These are phyloP conservation scores for Botrytis medusae DNA, from an alignment of 2,329 filamentous ascomycete species.

Conservation along the genomic window DNA sequence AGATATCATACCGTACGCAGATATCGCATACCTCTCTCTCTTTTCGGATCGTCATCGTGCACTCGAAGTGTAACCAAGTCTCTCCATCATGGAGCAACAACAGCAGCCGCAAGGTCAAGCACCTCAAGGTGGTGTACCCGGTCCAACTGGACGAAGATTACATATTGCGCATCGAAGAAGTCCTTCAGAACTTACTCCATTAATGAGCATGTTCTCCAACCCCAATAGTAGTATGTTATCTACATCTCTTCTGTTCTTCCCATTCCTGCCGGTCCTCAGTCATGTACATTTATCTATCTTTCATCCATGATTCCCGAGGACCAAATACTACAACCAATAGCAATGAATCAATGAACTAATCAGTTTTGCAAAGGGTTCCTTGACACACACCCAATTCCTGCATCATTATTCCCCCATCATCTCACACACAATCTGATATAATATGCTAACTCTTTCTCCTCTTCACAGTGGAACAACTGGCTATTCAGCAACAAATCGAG, in stretches of 20 bases:
- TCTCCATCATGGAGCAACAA: slow-evolving; percentile 48
- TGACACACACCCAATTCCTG: slow-evolving; percentile 23
- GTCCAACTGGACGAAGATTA: slow-evolving; percentile 82
- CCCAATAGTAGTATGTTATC: slow-evolving; percentile 61
- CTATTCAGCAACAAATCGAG: slow-evolving; percentile 97
- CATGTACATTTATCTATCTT: slow-evolving; percentile 29
- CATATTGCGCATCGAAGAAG: slow-evolving; percentile 97
- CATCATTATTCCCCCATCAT: not conserved
- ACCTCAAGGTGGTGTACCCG: slow-evolving; percentile 58
- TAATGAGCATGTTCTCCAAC: slow-evolving; percentile 82
- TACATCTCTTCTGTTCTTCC: slow-evolving; percentile 20
- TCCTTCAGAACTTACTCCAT: slow-evolving; percentile 92
- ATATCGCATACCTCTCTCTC: not conserved
- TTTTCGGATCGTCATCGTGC: slow-evolving; percentile 39
- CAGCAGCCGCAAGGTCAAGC: slow-evolving; percentile 16
- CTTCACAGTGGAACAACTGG: slow-evolving; percentile 87
- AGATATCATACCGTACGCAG: not conserved
- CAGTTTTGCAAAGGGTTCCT: slow-evolving; percentile 19
- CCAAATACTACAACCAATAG: not conserved
- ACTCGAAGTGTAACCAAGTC: slow-evolving; percentile 46
- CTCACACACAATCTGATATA: not conserved
- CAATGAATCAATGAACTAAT: slow-evolving; percentile 1
- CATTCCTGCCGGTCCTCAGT: slow-evolving; percentile 17
- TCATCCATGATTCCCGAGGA: not conserved
- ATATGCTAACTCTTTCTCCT: slow-evolving; percentile 8